A percentile compares a stretch with the other conserved stretches of the same genome.
Conservation (phyloP, 192 early-diverging fungal genomes). For the Diversispora eburnea region DNA sequence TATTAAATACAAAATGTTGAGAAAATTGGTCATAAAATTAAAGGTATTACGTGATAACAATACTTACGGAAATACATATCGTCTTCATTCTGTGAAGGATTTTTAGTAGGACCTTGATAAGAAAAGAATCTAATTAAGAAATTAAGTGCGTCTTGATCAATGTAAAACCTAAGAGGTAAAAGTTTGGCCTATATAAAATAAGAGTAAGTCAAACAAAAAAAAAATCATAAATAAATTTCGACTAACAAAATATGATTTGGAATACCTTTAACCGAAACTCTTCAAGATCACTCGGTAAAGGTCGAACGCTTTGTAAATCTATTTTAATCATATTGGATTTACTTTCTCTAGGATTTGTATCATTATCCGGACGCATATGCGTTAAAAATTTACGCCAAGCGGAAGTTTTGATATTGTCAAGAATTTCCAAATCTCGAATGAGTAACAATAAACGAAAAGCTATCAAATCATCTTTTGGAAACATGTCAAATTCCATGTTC, state of each 20-base stretch:
- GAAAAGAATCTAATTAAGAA: conserved; percentile 80
- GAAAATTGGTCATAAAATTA: neutral
- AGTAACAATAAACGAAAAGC: conserved; percentile 47
- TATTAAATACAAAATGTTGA: neutral
- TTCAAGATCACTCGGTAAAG: conserved; percentile 49
- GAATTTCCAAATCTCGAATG: conserved; percentile 67
- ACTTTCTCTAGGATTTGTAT: conserved; percentile 53
- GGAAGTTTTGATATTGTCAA: conserved; percentile 73
- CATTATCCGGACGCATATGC: conserved; percentile 52
- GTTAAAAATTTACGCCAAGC: conserved; percentile 78
- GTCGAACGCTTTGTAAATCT: conserved; percentile 40
- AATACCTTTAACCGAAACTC: conserved; percentile 59
- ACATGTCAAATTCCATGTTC: conserved; percentile 53
- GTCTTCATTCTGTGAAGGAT: neutral
- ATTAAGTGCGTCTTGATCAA: conserved; percentile 90
- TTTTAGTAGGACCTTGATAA: neutral
- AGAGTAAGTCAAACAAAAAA: neutral
- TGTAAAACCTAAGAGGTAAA: conserved; percentile 79
- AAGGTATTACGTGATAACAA: neutral
- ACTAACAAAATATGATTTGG: neutral
- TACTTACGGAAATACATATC: conserved; percentile 54
- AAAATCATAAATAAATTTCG: neutral
- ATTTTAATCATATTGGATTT: conserved; percentile 65
- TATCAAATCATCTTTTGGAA: conserved; percentile 41
- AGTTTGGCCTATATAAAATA: conserved; percentile 53